Conservation (phyloP, 225 moss, liverwort and hornwort genomes). For the Takakia lepidozioides region DNA sequence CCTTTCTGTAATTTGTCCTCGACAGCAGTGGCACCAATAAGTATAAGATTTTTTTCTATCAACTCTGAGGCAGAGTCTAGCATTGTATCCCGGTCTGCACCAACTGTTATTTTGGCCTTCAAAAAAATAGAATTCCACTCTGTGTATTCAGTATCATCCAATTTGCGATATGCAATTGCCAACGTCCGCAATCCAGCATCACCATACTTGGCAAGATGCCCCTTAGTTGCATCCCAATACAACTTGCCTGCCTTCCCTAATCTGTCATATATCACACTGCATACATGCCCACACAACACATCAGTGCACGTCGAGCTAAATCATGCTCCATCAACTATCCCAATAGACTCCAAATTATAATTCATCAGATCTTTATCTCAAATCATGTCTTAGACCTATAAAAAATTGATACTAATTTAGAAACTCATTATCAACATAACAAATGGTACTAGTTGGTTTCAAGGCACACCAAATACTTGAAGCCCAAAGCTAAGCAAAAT, state of each 20-base stretch:
- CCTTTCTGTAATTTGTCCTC: conserved; percentile 68
- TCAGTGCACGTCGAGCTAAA: no score
- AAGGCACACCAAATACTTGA: no score
- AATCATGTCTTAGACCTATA: not conserved
- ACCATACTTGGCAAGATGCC: conserved; percentile 75
- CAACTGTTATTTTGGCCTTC: conserved; percentile 88
- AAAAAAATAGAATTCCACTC: conserved; percentile 69
- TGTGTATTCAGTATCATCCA: conserved; percentile 72
- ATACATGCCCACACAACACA: no score
- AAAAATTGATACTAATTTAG: not conserved
- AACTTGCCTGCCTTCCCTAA: conserved; percentile 70
- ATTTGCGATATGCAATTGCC: conserved; percentile 71
- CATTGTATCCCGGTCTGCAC: conserved; percentile 72
- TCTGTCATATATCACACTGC: conserved; percentile 89
- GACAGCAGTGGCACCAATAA: conserved; percentile 63
- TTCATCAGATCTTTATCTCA: not conserved
- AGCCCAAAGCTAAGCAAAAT: no score
- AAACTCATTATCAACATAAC: not conserved
- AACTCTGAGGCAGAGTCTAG: conserved; percentile 64
- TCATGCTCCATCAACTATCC: no score
- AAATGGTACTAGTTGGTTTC: no score
- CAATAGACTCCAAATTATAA: no score
- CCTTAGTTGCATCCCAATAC: conserved; percentile 69
- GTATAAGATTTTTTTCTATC: conserved; percentile 52
- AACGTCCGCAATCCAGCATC: conserved; percentile 94